Evolutionary conservation across 768 basidiomycete species (phyloP).

Genomic region (Auriscalpium microsporum): DNA sequence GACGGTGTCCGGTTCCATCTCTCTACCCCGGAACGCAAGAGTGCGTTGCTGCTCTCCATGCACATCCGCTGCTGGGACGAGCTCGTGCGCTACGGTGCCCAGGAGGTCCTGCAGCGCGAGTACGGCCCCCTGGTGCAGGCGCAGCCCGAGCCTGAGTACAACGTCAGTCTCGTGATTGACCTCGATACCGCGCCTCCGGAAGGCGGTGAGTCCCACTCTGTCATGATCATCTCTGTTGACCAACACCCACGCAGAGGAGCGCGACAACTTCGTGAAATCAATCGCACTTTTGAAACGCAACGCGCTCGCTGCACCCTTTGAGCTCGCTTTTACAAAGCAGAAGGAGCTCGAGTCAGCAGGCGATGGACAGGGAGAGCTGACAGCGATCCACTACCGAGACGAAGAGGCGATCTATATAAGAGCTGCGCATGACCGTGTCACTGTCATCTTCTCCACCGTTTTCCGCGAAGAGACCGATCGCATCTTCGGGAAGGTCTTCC

Average conservation of each 20-base stretch:
- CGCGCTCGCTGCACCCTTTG: constrained; percentile 91
- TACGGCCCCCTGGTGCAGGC: constrained; percentile 66
- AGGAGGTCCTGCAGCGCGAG: constrained; percentile 70
- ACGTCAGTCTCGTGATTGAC: constrained; percentile 81
- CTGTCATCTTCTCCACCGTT: constrained; percentile 93
- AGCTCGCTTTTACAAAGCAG: constrained; percentile 76
- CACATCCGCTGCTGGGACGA: constrained; percentile 96
- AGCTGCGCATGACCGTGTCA: constrained; percentile 90
- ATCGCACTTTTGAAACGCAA: constrained; percentile 86
- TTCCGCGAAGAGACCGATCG: constrained; percentile 97
- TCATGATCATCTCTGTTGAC: background rate
- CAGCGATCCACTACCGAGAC: constrained; percentile 91
- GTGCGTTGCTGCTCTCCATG: constrained; percentile 83
- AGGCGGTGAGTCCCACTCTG: constrained; percentile 47
- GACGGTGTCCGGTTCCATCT: constrained; percentile 94
- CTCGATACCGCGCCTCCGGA: constrained; percentile 77
- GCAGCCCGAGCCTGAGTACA: constrained; percentile 79
- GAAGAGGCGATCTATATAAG: constrained; percentile 97
- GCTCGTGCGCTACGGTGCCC: constrained; percentile 78
- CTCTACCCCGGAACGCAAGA: constrained; percentile 81
- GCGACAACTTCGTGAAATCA: constrained; percentile 72
- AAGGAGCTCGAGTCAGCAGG: constrained; percentile 73
- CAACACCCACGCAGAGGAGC: constrained; percentile 47
- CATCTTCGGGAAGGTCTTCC: constrained; percentile 95
- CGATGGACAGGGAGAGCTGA: constrained; percentile 66